Base-by-base conservation (phyloP, 2,329 filamentous ascomycete genomes). In the Diaporthe sp. region DNA sequence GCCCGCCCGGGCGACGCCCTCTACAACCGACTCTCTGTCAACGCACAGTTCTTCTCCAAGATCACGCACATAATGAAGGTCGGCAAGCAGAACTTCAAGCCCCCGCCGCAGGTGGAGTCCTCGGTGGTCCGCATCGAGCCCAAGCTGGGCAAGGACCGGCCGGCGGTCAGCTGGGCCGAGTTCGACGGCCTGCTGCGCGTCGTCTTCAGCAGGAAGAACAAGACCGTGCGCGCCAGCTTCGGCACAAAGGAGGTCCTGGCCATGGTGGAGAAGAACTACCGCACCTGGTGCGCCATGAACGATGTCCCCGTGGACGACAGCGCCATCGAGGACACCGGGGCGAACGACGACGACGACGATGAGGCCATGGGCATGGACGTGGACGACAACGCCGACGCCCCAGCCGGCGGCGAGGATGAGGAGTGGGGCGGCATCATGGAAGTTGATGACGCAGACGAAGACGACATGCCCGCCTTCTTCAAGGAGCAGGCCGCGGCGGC, bases 81-180 rank as follows among this genome's bases (percentile, higher is more conserved):
- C 61, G 95, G 96, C 78, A 94, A 93, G 85, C 97, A 97, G 85
- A 98, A 98, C 87, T 99, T 98, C 89, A 95, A 95, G 77, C 97
- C 97, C 0, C 96, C 97, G 0, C 97, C 97, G 12, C 91, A 95
- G 81, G 97, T 99, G 75, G 97, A 99, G 85, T 95, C 92, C 10
- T 96, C 94, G 75, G 96, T 98, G 9, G 95, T 98, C 65, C 91
- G 96, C 76, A 94, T 98, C 79, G 94, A 96, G 82, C 95, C 95
- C 31, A 97, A 98, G 86, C 89, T 91, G 51, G 95, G 95, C 15
- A 87, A 86, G 65, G 91, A 92, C 78, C 88, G 95, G 51, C 96
- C 96, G 72, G 93, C 95, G 79, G 96, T 98, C 78, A 94, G 92
- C 82, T 98, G 96, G 85, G 95, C 97, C 72, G 97, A 98, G 84